These are phyloP conservation scores for Boletus subparvulus DNA, from an alignment of 768 basidiomycete genomes.

Conservation along the genomic window DNA sequence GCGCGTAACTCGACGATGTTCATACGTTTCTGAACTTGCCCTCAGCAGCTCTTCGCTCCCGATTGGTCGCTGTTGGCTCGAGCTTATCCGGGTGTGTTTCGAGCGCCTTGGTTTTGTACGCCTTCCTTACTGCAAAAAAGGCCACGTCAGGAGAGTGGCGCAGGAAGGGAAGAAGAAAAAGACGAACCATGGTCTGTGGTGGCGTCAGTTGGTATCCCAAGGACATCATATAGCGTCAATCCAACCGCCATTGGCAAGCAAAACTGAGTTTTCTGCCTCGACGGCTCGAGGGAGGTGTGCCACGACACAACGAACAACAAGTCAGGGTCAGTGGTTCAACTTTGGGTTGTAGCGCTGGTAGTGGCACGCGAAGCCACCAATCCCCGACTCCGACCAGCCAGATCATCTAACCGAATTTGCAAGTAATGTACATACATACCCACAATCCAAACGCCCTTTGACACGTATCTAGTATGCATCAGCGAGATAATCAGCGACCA, in stretches of 20 bases:
- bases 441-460: no score
- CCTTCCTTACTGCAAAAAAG: slow-evolving; percentile 49
- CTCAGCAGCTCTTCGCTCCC: slow-evolving; percentile 53
- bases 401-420: background rate
- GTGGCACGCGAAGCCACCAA: background rate
- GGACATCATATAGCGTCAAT: slow-evolving; percentile 41
- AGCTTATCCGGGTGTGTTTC: slow-evolving; percentile 77
- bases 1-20: slow-evolving; percentile 23
- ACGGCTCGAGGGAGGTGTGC: background rate
- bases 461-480: no score
- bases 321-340: background rate
- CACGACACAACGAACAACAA: background rate
- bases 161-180: background rate
- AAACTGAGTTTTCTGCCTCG: background rate
- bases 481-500: no score
- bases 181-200: slow-evolving; percentile 52
- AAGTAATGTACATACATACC: background rate
- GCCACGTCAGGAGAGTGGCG: background rate
- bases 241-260: slow-evolving; percentile 30
- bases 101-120: slow-evolving; percentile 64
- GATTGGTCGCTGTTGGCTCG: slow-evolving; percentile 48
- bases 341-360: background rate
- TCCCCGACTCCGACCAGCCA: slow-evolving; percentile 5
- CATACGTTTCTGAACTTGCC: slow-evolving; percentile 61
- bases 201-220: slow-evolving; percentile 46